phyloP scores from a whole-genome alignment of 179 eudicot genomes.

The Patellifolia procumbens region DNA sequence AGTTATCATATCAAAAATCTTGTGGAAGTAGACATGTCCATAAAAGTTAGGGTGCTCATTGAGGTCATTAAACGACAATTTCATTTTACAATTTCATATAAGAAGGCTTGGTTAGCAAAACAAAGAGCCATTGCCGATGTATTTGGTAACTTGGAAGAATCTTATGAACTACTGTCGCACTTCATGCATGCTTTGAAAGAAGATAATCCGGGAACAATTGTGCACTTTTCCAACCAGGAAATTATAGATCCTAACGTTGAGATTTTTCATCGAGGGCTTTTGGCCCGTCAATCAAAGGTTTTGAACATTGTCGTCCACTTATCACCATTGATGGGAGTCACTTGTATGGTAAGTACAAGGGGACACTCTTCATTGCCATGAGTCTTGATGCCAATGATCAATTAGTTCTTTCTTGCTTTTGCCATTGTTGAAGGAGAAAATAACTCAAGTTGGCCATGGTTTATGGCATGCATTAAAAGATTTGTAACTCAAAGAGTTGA shows the following conservation, averaged over 20 bases:
- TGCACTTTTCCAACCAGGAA: not conserved
- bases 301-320: not conserved
- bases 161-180: not conserved
- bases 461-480: slow-evolving; percentile 4
- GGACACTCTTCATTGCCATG: slow-evolving; percentile 15
- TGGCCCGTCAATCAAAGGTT: not conserved
- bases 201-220: slow-evolving; percentile 1
- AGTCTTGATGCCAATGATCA: slow-evolving; percentile 23
- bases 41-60: not conserved
- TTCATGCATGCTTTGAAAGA: not conserved
- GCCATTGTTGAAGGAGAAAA: slow-evolving; percentile 25
- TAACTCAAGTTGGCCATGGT: slow-evolving; percentile 26
- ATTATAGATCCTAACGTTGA: not conserved
- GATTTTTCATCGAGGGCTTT: not conserved
- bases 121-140: slow-evolving; percentile 7
- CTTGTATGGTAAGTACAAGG: slow-evolving; percentile 23
- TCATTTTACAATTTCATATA: slow-evolving; percentile 3
- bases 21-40: not conserved
- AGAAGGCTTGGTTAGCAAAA: slow-evolving; percentile 9
- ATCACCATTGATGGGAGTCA: not conserved
- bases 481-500: not conserved
- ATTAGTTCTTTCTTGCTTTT: slow-evolving; percentile 24
- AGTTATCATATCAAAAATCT: not conserved
- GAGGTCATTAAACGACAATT: not conserved
- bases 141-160: slow-evolving; percentile 1